Percentiles rank a stretch among this genome's conserved stretches.
phyloP scores from a whole-genome alignment of 257 asterid species.

The Solanum commersonii region DNA sequence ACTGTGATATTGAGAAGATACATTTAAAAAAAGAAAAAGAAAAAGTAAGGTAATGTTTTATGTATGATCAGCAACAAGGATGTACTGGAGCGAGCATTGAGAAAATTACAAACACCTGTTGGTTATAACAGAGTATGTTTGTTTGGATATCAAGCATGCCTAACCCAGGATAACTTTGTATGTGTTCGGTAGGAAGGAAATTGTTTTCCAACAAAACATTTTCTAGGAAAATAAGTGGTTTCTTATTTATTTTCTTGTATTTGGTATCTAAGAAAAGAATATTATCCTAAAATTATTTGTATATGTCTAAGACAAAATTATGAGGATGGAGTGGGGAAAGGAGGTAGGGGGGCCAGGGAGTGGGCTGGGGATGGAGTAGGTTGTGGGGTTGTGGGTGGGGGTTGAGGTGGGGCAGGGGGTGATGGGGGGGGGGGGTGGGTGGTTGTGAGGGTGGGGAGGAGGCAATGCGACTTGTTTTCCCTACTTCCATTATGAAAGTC shows the following conservation, averaged over 20 bases:
- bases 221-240: not conserved
- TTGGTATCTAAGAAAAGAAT: not conserved
- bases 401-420: not conserved
- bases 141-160: not conserved
- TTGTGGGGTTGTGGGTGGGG: not conserved
- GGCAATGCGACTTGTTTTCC: not conserved
- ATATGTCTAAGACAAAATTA: not conserved
- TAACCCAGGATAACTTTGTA: not conserved
- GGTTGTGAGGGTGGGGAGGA: not conserved
- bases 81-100: not conserved
- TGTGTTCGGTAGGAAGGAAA: not conserved
- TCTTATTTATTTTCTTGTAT: not conserved
- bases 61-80: not conserved
- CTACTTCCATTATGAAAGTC: not conserved
- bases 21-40: no score
- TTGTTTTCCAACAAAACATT: not conserved
- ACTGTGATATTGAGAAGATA: not conserved
- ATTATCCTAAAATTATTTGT: not conserved
- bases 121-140: not conserved
- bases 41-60: not conserved
- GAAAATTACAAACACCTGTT: not conserved
- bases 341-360: not conserved
- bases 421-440: not conserved
- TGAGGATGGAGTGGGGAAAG: not conserved
- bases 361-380: not conserved